Percentiles rank a stretch among this genome's conserved stretches.
Conservation (phyloP, 1,284 basidiomycete genomes). For the Takashimella tepidaria region DNA sequence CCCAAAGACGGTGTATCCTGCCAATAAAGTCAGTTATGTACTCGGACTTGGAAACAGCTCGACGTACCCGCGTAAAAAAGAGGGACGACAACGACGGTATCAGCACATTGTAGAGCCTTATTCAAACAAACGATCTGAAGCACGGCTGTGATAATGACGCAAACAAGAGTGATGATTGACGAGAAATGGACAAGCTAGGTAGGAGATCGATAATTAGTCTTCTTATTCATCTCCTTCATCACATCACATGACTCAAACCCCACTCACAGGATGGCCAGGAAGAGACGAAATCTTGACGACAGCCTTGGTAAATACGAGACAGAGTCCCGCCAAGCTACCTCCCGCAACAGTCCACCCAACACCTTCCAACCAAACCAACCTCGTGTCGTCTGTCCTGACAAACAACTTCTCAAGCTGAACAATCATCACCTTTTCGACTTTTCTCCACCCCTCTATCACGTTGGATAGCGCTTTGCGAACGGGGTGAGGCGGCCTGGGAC, state of each 20-base stretch:
- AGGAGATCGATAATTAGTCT: not conserved
- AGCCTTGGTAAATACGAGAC: constrained; percentile 86
- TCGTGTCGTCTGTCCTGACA: constrained; percentile 69
- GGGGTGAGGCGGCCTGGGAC: constrained; percentile 15
- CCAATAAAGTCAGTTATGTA: not conserved
- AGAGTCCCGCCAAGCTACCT: constrained; percentile 79
- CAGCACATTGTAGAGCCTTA: constrained; percentile 61
- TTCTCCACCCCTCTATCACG: constrained; percentile 49
- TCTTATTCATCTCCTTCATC: constrained; percentile 1
- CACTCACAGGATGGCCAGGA: constrained; percentile 41
- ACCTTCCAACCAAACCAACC: constrained; percentile 79
- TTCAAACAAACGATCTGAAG: constrained; percentile 87
- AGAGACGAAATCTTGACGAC: constrained; percentile 45
- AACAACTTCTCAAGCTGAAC: constrained; percentile 68
- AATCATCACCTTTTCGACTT: constrained; percentile 55
- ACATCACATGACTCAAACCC: not conserved
- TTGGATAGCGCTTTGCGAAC: constrained; percentile 18
- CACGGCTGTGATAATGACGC: constrained; percentile 73
- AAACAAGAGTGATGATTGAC: constrained; percentile 73
- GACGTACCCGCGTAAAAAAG: constrained; percentile 57
- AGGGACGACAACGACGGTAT: constrained; percentile 66
- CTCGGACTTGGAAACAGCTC: constrained; percentile 26
- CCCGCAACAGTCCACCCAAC: constrained; percentile 88
- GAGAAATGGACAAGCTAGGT: constrained; percentile 65
- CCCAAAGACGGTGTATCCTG: constrained; percentile 60